Percentiles rank a stretch among this genome's conserved stretches.
These are phyloP conservation scores for Ophiocordyceps robertsii DNA, from an alignment of 2,329 filamentous ascomycete species.

Conservation along the genomic window DNA sequence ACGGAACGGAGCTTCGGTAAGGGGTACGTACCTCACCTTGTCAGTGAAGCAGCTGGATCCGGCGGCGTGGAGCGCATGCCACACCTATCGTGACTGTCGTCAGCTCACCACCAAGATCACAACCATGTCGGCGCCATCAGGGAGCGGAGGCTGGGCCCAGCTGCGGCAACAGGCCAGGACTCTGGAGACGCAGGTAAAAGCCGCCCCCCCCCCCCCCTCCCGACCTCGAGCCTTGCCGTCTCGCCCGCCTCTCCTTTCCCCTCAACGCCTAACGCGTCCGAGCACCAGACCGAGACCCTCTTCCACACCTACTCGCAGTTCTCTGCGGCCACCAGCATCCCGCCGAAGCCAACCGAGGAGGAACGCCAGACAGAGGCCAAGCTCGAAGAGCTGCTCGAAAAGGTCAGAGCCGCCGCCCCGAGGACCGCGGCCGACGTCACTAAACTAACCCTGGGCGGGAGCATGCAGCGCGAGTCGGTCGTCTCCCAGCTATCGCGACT, in stretches of 20 bases:
- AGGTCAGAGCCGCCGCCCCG: slow-evolving; percentile 25
- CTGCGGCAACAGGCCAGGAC: slow-evolving; percentile 82
- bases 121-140: slow-evolving; percentile 37
- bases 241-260: not conserved
- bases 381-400: slow-evolving; percentile 72
- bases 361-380: slow-evolving; percentile 69
- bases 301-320: slow-evolving; percentile 88
- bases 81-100: not conserved
- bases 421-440: not conserved
- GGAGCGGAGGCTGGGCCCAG: slow-evolving; percentile 73
- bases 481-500: slow-evolving; percentile 75
- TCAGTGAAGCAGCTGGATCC: not conserved
- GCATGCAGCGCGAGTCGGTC: slow-evolving; percentile 59
- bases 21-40: not conserved
- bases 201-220: not conserved
- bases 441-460: slow-evolving; percentile 5
- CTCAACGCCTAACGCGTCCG: too few relatives aligned
- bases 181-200: slow-evolving; percentile 72
- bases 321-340: slow-evolving; percentile 64
- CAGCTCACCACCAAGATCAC: not conserved
- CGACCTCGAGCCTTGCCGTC: not conserved
- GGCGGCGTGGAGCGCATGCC: not conserved
- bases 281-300: slow-evolving; percentile 62
- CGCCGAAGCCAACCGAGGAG: slow-evolving; percentile 72
- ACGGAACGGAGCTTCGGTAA: not conserved